Conservation (phyloP, 352 stramenopile genomes). For the Phytophthora europaea region DNA sequence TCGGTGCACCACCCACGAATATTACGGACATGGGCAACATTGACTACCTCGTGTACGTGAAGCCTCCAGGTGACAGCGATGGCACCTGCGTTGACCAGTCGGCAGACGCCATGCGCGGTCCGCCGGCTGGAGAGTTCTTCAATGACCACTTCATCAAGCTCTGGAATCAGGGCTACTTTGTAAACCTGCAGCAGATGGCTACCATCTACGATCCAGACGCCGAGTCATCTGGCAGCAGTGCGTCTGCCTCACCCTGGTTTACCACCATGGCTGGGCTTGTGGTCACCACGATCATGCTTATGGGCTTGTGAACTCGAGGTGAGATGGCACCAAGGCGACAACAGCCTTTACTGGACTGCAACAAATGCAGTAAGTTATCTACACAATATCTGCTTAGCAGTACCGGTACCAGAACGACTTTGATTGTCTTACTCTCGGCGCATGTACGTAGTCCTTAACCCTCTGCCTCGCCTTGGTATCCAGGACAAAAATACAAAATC, state of each 20-base stretch:
- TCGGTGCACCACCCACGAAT: conserved; percentile 63
- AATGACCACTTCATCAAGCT: conserved; percentile 69
- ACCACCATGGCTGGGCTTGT: conserved; percentile 3
- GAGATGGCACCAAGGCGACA: background rate
- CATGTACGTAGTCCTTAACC: no score
- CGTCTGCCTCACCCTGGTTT: background rate
- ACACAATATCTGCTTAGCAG: background rate
- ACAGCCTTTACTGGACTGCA: background rate
- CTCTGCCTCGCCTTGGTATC: no score
- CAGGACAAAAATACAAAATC: no score
- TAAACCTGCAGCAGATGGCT: conserved; percentile 35
- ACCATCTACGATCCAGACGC: conserved; percentile 42
- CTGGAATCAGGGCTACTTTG: conserved; percentile 74
- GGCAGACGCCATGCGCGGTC: conserved; percentile 58
- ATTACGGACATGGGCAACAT: conserved; percentile 58
- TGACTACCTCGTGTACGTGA: conserved; percentile 81
- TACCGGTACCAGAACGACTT: background rate
- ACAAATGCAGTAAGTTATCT: background rate
- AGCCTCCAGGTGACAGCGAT: conserved; percentile 73
- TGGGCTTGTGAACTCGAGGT: background rate
- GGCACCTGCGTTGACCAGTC: conserved; percentile 59
- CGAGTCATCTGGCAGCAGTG: conserved; percentile 19
- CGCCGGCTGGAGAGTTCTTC: conserved; percentile 65
- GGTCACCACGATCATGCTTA: conserved; percentile 2
- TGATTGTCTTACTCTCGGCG: background rate